These are phyloP conservation scores for Nematocida ausubeli DNA, from an alignment of 371 early-diverging fungal species.

Conservation along the genomic window DNA sequence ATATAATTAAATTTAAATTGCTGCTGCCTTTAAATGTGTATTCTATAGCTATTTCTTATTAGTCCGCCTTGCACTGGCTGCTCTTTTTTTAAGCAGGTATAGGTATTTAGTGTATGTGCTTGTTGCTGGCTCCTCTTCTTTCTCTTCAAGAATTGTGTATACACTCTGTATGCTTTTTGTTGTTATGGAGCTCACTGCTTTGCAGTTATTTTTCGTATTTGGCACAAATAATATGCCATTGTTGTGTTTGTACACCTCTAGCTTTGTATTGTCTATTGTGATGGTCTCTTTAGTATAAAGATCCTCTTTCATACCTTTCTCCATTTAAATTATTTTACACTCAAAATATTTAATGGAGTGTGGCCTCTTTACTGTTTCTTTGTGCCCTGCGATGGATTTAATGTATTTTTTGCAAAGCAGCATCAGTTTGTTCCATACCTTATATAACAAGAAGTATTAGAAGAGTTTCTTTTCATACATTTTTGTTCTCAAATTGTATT, in stretches of 20 bases:
- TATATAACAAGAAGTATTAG: too few relatives aligned
- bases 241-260: conserved; percentile 21
- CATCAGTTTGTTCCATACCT: too few relatives aligned
- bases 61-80: not conserved
- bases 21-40: not conserved
- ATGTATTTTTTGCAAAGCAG: too few relatives aligned
- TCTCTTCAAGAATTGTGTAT: conserved; percentile 25
- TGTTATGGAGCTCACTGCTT: not conserved
- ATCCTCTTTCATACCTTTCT: conserved; percentile 3
- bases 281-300: conserved; percentile 21
- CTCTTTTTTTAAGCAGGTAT: conserved; percentile 25
- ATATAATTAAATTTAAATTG: conserved; percentile 5
- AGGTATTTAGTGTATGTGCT: conserved; percentile 4
- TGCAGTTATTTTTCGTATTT: conserved; percentile 6
- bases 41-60: not conserved
- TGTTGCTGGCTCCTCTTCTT: not conserved
- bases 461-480: too few relatives aligned
- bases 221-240: conserved; percentile 24
- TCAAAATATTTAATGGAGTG: not conserved
- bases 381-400: too few relatives aligned
- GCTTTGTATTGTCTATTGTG: not conserved
- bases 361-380: too few relatives aligned
- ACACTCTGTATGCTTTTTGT: not conserved
- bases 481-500: too few relatives aligned
- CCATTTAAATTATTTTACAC: conserved; percentile 5